A percentile compares a stretch with the other conserved stretches of the same genome.
phyloP scores from a whole-genome alignment of 176 grass and related monocot species.

The Bromus sterilis region DNA sequence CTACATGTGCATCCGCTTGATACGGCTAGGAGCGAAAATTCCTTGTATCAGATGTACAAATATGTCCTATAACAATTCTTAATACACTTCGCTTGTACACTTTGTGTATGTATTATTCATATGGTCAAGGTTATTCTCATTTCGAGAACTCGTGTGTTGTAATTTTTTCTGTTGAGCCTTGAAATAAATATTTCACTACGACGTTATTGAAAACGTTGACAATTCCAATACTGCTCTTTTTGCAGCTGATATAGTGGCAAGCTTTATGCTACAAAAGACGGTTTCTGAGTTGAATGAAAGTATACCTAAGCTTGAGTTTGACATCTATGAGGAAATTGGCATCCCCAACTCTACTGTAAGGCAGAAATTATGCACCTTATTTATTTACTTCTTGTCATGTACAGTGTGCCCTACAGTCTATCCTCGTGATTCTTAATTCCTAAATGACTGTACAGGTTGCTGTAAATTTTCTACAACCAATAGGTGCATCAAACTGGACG shows the following conservation, averaged over 20 bases:
- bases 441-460: conserved; percentile 39
- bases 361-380: background rate
- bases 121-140: background rate
- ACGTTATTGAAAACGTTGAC: background rate
- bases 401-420: background rate
- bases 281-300: conserved; percentile 48
- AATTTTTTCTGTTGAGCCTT: background rate
- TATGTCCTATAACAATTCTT: too few relatives aligned
- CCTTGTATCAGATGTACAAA: background rate
- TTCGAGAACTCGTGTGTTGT: background rate
- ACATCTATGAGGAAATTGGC: conserved; percentile 86
- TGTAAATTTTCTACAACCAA: conserved; percentile 54
- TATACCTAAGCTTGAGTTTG: conserved; percentile 66
- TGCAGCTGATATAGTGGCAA: conserved; percentile 79
- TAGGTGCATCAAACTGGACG: conserved; percentile 50
- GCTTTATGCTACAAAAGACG: conserved; percentile 69
- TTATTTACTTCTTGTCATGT: conserved; percentile 13
- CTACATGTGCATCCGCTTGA: background rate
- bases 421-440: background rate
- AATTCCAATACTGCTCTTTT: conserved; percentile 6
- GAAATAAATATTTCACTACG: background rate
- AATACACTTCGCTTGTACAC: too few relatives aligned
- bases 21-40: background rate
- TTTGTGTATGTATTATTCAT: too few relatives aligned
- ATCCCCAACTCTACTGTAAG: conserved; percentile 75